Conservation (phyloP, 2,329 filamentous ascomycete species). For the Ceratocystis albifundus region DNA sequence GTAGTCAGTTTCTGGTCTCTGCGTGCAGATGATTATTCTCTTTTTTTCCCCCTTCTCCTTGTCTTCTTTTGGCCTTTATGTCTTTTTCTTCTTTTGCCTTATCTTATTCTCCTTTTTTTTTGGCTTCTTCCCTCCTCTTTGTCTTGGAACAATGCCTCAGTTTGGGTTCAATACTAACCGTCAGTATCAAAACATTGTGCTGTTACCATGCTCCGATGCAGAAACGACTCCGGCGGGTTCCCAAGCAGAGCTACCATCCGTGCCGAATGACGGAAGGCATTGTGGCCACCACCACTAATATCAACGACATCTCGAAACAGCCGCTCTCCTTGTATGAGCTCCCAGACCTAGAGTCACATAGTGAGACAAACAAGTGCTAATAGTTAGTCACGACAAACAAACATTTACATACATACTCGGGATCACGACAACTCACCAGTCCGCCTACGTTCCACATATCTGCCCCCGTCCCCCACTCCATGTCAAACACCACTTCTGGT, state of each 20-base stretch:
- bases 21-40: neutral
- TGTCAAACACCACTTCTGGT: slow-evolving; percentile 20
- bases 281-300: slow-evolving; percentile 13
- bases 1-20: neutral
- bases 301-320: slow-evolving; percentile 17
- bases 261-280: slow-evolving; percentile 19
- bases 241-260: slow-evolving; percentile 22
- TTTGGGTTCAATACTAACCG: slow-evolving; percentile 11
- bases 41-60: neutral
- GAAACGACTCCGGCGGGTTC: slow-evolving; percentile 13
- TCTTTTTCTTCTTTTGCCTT: neutral
- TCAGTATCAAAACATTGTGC: slow-evolving; percentile 20
- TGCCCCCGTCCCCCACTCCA: slow-evolving; percentile 20
- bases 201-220: slow-evolving; percentile 6
- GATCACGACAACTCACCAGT: slow-evolving; percentile 8
- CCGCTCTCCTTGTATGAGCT: slow-evolving; percentile 18
- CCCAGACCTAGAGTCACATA: slow-evolving; percentile 16
- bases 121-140: neutral
- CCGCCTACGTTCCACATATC: slow-evolving; percentile 22
- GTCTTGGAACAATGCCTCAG: neutral
- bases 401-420: neutral
- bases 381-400: neutral
- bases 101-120: neutral
- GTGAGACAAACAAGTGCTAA: neutral
- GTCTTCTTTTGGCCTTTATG: neutral